Base-by-base conservation (phyloP, 2,329 filamentous ascomycete genomes). In the Fusarium praegraminearum region DNA sequence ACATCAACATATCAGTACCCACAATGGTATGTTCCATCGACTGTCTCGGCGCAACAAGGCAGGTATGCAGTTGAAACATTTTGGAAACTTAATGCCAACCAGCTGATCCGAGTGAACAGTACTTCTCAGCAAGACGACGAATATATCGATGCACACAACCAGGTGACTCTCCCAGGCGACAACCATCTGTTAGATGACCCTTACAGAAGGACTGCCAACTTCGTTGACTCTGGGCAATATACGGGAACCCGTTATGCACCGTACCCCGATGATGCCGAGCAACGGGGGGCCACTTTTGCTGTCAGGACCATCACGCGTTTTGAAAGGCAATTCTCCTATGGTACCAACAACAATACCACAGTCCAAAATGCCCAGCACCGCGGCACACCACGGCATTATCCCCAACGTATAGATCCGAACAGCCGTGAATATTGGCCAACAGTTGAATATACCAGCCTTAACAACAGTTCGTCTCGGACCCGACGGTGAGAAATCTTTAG, bases 11-110 rank as follows among this genome's bases (percentile, higher is more conserved):
- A 40, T 30, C 30, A 59, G 30, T 30, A 18, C 15, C 32, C n/a
- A 11, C 43, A 28, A 26, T 12, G 13, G 16, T 38, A 53, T 20
- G 12, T 51, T 49, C 33, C 41, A 43, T 68, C 67, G 15, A 60
- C 47, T 9, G 24, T 41, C 33, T 16, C 7, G 5, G 67, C 58
- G 15, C 12, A 71, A 22, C 67, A 68, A 36, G 67, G 67, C 13
- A 70, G 67, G 67, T 70, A 54, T 33, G 63, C 35, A 18, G 12
- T 18, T 32, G 13, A 22, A 7, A 3, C 13, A 22, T 35, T 5
- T 15, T 24, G 26, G 4, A 46, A 12, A 47, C 5, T 28, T 18
- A 16, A 15, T 38, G 4, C 3, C 15, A 24, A 9, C 43, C 35
- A 28, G 44, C 58, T 71, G 22, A 70, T 40, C 18, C 5, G 40